Evolutionary conservation across 2,329 filamentous ascomycete genomes (phyloP), one percentile per base, ranked within the genome.

Genomic region (Amesomyces nigricolor): DNA sequence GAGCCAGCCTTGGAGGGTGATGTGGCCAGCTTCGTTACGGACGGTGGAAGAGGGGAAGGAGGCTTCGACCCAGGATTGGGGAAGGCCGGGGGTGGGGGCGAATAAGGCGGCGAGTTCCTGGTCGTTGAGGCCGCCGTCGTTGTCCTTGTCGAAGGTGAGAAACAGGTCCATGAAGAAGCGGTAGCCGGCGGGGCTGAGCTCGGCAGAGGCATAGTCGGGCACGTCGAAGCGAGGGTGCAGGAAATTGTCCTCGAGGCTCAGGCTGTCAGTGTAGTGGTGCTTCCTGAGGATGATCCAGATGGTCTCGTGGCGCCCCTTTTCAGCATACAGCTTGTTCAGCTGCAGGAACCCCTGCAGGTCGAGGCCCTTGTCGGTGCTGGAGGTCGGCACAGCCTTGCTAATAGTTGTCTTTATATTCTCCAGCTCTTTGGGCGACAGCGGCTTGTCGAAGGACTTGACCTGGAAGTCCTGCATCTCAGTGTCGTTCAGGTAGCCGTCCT

Each of bases 131-230:
- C 92, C 94, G 3, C 94, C 94, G 66, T 99, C 94, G 62, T 96
- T 99, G 69, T 99, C 94, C 72, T 95, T 94, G 71, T 99, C 94
- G 56, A 95, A 96, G 0, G 96, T 80, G 37, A 99, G 74, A 69
- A 99, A 99, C 0, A 97, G 78, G 66, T 99, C 94, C 61, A 97
- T 92, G 64, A 99, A 96, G 75, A 99, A 99, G 17, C 92, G 86
- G 71, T 99, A 99, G 1, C 94, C 94, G 13, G 89, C 85, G 0
- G 94, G 94, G 62, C 91, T 96, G 16, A 99, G 79, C 73, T 99
- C 94, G 4, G 92, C 91, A 4, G 92, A 97, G 0, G 91, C 87
- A 67, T 88, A 92, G 55, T 92, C 88, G 0, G 94, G 90, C 0
- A 99, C 91, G 7, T 99, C 94, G 60, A 97, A 92, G 64, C 90